phyloP scores from a whole-genome alignment of 768 basidiomycete genomes.

The Paxillus rubicundulus region DNA sequence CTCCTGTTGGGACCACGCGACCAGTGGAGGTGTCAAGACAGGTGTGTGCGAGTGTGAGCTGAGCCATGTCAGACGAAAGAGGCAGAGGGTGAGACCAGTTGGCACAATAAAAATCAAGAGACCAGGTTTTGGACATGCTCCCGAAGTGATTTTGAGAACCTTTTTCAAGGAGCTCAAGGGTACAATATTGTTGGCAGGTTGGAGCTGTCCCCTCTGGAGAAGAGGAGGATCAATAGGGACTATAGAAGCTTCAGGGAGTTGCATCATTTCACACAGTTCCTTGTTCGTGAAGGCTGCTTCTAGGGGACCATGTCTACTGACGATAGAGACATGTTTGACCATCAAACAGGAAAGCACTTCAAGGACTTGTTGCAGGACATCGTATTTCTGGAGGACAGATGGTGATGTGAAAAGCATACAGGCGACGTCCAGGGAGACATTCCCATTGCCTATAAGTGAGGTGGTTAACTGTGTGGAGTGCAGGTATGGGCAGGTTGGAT shows the following conservation, averaged over 20 bases:
- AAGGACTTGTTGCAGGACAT: constrained; percentile 75
- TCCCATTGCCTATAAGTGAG: constrained; percentile 92
- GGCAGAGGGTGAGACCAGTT: constrained; percentile 36
- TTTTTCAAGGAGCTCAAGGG: constrained; percentile 61
- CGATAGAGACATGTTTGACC: constrained; percentile 76
- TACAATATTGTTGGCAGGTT: constrained; percentile 64
- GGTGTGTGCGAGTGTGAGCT: constrained; percentile 62
- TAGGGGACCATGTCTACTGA: constrained; percentile 82
- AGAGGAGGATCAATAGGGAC: constrained; percentile 49
- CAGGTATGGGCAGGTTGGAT: constrained; percentile 54
- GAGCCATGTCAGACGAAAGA: constrained; percentile 24
- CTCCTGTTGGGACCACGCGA: constrained; percentile 56
- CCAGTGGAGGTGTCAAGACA: constrained; percentile 46
- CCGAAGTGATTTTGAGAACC: constrained; percentile 55
- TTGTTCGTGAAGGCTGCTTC: constrained; percentile 92
- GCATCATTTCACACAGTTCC: constrained; percentile 84
- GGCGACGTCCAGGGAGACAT: constrained; percentile 91
- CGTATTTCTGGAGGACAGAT: constrained; percentile 60
- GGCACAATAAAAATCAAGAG: constrained; percentile 79
- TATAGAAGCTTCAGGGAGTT: constrained; percentile 63
- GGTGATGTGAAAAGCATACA: constrained; percentile 81
- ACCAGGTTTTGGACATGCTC: constrained; percentile 68
- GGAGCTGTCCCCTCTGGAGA: constrained; percentile 35
- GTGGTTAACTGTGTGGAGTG: constrained; percentile 63
- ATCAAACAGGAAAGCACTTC: constrained; percentile 57